Evolutionary conservation across 1,139 yeast genomes (phyloP).

Genomic region (Pichia sp.): DNA sequence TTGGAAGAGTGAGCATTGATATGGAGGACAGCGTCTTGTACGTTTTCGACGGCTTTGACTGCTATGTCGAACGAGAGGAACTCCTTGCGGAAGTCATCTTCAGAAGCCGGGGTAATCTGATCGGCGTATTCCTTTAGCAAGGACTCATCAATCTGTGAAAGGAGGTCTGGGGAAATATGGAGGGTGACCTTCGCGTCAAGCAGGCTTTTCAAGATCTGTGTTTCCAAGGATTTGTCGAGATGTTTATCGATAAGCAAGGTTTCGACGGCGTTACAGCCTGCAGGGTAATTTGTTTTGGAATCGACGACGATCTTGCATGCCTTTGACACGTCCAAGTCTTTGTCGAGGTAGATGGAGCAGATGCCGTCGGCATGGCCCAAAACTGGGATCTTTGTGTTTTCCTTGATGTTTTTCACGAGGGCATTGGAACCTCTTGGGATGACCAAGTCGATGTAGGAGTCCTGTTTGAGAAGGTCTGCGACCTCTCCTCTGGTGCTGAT

Average conservation of each 20-base stretch:
- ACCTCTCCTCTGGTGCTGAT: constrained; percentile 89
- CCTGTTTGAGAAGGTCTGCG: constrained; percentile 76
- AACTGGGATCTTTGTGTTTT: constrained; percentile 89
- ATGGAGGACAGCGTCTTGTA: constrained; percentile 71
- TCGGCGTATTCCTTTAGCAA: constrained; percentile 13
- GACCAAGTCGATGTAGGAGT: constrained; percentile 85
- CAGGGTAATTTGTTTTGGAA: constrained; percentile 93
- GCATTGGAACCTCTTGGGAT: constrained; percentile 96
- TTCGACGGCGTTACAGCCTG: constrained; percentile 97
- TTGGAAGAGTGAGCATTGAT: constrained; percentile 90
- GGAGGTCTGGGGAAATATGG: constrained; percentile 59
- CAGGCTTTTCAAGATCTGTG: constrained; percentile 45
- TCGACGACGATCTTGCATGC: constrained; percentile 75
- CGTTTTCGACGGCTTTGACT: constrained; percentile 54
- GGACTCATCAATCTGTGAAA: constrained; percentile 30
- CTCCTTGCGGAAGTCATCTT: constrained; percentile 73
- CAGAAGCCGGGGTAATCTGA: constrained; percentile 44
- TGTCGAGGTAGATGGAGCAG: constrained; percentile 81
- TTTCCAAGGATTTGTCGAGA: constrained; percentile 34
- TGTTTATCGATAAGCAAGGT: constrained; percentile 66
- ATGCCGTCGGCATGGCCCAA: constrained; percentile 99
- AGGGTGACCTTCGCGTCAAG: constrained; percentile 65
- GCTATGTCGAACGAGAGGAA: constrained; percentile 81
- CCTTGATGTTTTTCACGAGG: constrained; percentile 79
- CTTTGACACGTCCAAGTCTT: constrained; percentile 67